These are phyloP conservation scores for Penicillium sp. DNA, from an alignment of 2,329 filamentous ascomycete species.

Conservation along the genomic window DNA sequence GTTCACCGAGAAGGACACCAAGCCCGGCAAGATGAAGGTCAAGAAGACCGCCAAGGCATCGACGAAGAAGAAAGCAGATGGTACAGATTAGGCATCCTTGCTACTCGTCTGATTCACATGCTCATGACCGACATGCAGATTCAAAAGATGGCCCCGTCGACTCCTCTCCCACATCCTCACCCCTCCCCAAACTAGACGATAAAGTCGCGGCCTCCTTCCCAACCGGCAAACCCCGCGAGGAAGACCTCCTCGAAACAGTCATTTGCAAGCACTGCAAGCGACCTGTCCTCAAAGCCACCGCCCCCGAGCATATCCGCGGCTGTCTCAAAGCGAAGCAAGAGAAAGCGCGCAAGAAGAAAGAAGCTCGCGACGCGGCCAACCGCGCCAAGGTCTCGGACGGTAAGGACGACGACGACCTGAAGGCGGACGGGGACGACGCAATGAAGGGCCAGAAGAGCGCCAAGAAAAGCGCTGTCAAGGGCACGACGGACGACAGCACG, in stretches of 20 bases:
- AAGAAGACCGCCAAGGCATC: constrained; percentile 40
- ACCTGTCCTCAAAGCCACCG: constrained; percentile 72
- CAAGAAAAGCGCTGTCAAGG: constrained; percentile 58
- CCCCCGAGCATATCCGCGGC: constrained; percentile 76
- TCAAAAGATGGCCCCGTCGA: constrained; percentile 30
- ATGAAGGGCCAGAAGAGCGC: constrained; percentile 64
- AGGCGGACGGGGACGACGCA: constrained; percentile 43
- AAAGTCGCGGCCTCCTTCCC: constrained; percentile 75
- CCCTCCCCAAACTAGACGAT: constrained; percentile 67
- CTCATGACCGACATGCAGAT: constrained; percentile 14
- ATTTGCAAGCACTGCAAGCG: constrained; percentile 96
- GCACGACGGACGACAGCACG: constrained; percentile 56
- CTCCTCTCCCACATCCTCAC: constrained; percentile 40
- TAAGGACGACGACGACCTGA: constrained; percentile 47
- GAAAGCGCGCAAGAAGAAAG: constrained; percentile 75
- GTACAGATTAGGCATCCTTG: constrained; percentile 20
- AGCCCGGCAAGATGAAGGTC: constrained; percentile 48
- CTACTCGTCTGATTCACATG: neutral
- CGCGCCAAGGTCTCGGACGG: constrained; percentile 56
- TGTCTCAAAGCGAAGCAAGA: constrained; percentile 85
- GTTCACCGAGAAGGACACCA: constrained; percentile 47
- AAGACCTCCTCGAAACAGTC: constrained; percentile 76
- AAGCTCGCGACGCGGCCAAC: constrained; percentile 70
- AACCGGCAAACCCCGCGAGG: constrained; percentile 78
- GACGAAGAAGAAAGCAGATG: constrained; percentile 40